Evolutionary conservation across 106 monocot genomes (phyloP), one percentile per base, ranked within the genome.

Genomic region (Platanthera zijinensis): DNA sequence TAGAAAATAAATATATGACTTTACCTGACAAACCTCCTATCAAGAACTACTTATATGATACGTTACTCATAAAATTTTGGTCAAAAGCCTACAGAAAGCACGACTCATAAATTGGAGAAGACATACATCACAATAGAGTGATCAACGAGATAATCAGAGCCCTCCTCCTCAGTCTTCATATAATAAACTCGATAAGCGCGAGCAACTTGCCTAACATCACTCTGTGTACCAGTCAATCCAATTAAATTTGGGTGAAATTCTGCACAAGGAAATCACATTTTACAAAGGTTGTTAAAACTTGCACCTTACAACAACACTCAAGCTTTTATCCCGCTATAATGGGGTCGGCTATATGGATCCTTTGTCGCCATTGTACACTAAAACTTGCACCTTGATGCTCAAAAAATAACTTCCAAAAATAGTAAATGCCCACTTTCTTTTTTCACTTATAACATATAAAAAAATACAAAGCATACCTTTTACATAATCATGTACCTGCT

Each of bases 121-220:
- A 14, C 88, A 49, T 87, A 96, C 96, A 96, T 96, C 75, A 96
- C 96, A 83, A 93, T 96, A 46, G 96, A 96, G 83, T 96, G 96
- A 70, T 96, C 96, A 21, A 96, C 96, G 69, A 96, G 96, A 72
- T 96, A 96, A 82, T 96, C 96, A 46, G 90, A 84, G 52, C 77
- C 96, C 64, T 96, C 90, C 76, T 96, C 87, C 79, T 96, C 96
- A 15, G 96, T 96, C 83, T 93, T 93, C 93, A 93, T 96, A 69
- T 96, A 96, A 73, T 96, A 96, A 73, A 96, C 96, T 78, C 96
- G 89, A 80, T 90, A 93, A 64, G 96, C 85, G 81, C 93, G 92
- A 46, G 96, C 93, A 78, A 84, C 87, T 84, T 90, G 82, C 61
- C 77, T 81, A 75, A 93, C 73, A 52, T 89, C 91, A 73, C 89